Evolutionary conservation across 1,284 basidiomycete species (phyloP).

Genomic region (Ceratobasidium theobromae): DNA sequence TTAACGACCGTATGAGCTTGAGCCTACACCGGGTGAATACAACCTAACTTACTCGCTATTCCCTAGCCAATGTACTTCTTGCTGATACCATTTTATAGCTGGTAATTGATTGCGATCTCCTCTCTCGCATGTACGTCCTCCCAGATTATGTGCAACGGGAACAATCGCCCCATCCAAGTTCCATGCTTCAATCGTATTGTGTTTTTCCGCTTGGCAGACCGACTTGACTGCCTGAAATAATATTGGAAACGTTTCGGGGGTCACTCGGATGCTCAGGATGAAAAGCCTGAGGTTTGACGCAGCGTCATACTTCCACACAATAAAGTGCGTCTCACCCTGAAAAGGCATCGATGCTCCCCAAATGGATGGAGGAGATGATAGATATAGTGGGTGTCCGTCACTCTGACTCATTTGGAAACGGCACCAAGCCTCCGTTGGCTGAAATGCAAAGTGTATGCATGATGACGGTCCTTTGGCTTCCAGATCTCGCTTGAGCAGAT

Average conservation of each 20-base stretch:
- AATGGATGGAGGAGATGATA: slow-evolving; percentile 11
- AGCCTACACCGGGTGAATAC: too few relatives aligned
- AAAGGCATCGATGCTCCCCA: not conserved
- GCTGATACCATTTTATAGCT: slow-evolving; percentile 60
- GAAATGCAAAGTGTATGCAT: slow-evolving; percentile 46
- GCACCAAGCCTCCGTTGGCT: slow-evolving; percentile 52
- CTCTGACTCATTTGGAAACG: slow-evolving; percentile 54
- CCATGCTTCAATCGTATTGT: slow-evolving; percentile 61
- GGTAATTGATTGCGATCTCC: slow-evolving; percentile 56
- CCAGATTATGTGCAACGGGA: slow-evolving; percentile 43
- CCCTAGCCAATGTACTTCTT: slow-evolving; percentile 53
- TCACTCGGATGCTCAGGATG: slow-evolving; percentile 53
- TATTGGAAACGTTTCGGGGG: slow-evolving; percentile 44
- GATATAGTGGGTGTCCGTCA: slow-evolving; percentile 34
- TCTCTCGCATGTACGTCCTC: slow-evolving; percentile 48
- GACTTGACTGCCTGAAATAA: slow-evolving; percentile 48
- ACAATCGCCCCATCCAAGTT: slow-evolving; percentile 49
- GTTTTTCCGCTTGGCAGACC: slow-evolving; percentile 47
- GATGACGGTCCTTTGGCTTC: slow-evolving; percentile 34
- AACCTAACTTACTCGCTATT: slow-evolving; percentile 55
- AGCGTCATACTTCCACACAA: slow-evolving; percentile 46
- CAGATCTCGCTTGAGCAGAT: slow-evolving; percentile 31
- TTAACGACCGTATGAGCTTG: too few relatives aligned
- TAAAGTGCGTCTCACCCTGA: slow-evolving; percentile 56
- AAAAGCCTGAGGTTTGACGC: slow-evolving; percentile 48